Percentiles rank a stretch among this genome's conserved stretches.
These are phyloP conservation scores for Trypanosoma avium DNA, from an alignment of 208 protist genomes.

Conservation along the genomic window DNA sequence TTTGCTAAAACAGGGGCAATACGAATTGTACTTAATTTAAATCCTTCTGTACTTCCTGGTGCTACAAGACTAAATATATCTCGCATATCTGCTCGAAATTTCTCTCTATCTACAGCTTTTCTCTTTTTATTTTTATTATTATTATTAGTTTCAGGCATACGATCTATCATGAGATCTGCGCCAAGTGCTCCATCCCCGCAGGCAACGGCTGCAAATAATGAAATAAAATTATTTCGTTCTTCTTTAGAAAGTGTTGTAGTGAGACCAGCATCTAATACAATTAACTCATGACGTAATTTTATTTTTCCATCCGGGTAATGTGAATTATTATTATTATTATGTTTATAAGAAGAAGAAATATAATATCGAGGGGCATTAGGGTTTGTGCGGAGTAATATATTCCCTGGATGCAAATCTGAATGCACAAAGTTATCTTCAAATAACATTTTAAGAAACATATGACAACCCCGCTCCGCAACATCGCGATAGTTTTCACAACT, in stretches of 20 bases:
- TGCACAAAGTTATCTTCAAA: constrained; percentile 95
- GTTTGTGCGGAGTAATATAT: constrained; percentile 79
- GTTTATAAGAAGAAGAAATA: background rate
- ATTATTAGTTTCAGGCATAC: constrained; percentile 40
- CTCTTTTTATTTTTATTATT: constrained; percentile 24
- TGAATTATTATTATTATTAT: constrained; percentile 16
- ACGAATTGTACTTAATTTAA: constrained; percentile 77
- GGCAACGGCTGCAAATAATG: constrained; percentile 89
- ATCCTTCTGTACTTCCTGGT: constrained; percentile 58
- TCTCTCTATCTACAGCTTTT: constrained; percentile 43
- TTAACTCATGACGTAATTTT: constrained; percentile 56
- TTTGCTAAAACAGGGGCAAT: constrained; percentile 78
- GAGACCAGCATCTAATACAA: constrained; percentile 91
- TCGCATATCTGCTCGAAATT: constrained; percentile 72
- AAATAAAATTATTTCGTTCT: constrained; percentile 92
- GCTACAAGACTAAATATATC: constrained; percentile 79
- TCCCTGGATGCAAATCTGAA: constrained; percentile 94
- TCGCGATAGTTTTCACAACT: constrained; percentile 49
- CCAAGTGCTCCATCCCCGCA: constrained; percentile 83
- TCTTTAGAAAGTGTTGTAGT: constrained; percentile 79
- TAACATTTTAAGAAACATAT: constrained; percentile 95
- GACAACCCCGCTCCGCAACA: constrained; percentile 78
- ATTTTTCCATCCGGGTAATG: constrained; percentile 67
- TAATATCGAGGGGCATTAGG: constrained; percentile 14
- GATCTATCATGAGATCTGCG: constrained; percentile 91